These are phyloP conservation scores for Pleurotus djamor DNA, from an alignment of 768 basidiomycete genomes.

Conservation along the genomic window DNA sequence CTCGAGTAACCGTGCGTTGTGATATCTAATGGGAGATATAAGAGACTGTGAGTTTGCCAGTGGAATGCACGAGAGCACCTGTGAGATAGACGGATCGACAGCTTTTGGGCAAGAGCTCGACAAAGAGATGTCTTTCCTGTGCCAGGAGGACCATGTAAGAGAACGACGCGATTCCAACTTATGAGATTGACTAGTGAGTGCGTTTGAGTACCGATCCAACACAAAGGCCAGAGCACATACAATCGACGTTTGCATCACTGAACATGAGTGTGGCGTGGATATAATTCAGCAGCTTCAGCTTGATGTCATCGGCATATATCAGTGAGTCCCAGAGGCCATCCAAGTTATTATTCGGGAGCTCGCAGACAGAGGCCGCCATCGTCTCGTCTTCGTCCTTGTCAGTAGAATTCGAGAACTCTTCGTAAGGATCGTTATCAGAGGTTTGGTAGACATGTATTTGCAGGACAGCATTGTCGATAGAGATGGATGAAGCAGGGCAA, in stretches of 20 bases:
- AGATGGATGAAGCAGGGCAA: constrained; percentile 50
- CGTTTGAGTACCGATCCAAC: constrained; percentile 6
- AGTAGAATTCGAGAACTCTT: constrained; percentile 70
- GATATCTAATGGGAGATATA: constrained; percentile 53
- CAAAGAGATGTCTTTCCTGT: constrained; percentile 97
- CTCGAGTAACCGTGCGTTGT: constrained; percentile 85
- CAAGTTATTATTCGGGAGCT: constrained; percentile 78
- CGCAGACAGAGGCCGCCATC: constrained; percentile 87
- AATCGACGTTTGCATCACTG: constrained; percentile 84
- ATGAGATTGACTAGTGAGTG: constrained; percentile 74
- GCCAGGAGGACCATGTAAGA: constrained; percentile 95
- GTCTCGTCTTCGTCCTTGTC: constrained; percentile 51
- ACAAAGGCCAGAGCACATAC: constrained; percentile 38
- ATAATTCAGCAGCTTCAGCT: constrained; percentile 86
- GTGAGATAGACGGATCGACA: constrained; percentile 86
- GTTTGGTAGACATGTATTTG: constrained; percentile 91
- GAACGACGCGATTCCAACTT: constrained; percentile 93
- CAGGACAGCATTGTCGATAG: constrained; percentile 57
- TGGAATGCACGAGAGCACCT: constrained; percentile 43
- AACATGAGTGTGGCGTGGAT: constrained; percentile 94
- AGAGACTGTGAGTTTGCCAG: neutral
- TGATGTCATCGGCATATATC: constrained; percentile 83
- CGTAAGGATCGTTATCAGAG: constrained; percentile 59
- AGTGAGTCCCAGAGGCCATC: constrained; percentile 94
- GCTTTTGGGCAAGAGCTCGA: constrained; percentile 92